Evolutionary conservation across 1,284 basidiomycete genomes (phyloP).

Genomic region (Sphagnurus paluster): DNA sequence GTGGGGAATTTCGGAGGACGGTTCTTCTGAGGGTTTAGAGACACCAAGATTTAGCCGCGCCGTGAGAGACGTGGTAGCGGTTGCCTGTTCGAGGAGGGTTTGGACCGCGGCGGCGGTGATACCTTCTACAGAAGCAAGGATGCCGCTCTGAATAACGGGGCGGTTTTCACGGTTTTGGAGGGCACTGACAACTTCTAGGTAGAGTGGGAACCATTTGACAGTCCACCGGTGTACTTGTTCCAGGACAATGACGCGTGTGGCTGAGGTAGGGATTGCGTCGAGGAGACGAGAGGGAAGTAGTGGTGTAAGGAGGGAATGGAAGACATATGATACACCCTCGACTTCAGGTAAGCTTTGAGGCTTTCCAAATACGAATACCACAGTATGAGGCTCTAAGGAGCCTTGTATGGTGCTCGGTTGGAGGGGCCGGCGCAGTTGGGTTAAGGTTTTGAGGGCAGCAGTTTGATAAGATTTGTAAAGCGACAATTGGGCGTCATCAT

Average conservation of each 20-base stretch:
- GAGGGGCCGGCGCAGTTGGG: slow-evolving; percentile 62
- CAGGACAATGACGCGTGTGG: slow-evolving; percentile 78
- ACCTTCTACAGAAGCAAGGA: slow-evolving; percentile 52
- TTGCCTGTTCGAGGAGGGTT: slow-evolving; percentile 46
- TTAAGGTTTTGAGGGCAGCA: slow-evolving; percentile 62
- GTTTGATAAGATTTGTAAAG: slow-evolving; percentile 62
- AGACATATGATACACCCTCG: slow-evolving; percentile 66
- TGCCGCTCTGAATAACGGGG: slow-evolving; percentile 59
- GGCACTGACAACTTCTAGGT: slow-evolving; percentile 78
- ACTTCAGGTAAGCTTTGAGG: slow-evolving; percentile 43
- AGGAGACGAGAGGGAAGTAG: slow-evolving; percentile 68
- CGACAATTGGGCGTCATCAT: slow-evolving; percentile 25
- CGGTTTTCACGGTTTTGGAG: slow-evolving; percentile 62
- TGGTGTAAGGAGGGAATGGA: slow-evolving; percentile 76
- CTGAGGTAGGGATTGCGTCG: slow-evolving; percentile 61
- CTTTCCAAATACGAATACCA: slow-evolving; percentile 73
- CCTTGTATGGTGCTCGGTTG: slow-evolving; percentile 50
- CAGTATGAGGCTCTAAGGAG: slow-evolving; percentile 56
- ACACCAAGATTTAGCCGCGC: slow-evolving; percentile 49
- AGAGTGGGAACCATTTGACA: slow-evolving; percentile 88
- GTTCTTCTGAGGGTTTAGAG: slow-evolving; percentile 21
- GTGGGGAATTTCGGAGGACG: slow-evolving; percentile 43
- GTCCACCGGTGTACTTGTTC: slow-evolving; percentile 78
- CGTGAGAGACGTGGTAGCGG: slow-evolving; percentile 32
- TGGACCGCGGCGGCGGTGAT: slow-evolving; percentile 47